Evolutionary conservation across 208 protist genomes (phyloP).

Genomic region (Trypanosoma conorhini): DNA sequence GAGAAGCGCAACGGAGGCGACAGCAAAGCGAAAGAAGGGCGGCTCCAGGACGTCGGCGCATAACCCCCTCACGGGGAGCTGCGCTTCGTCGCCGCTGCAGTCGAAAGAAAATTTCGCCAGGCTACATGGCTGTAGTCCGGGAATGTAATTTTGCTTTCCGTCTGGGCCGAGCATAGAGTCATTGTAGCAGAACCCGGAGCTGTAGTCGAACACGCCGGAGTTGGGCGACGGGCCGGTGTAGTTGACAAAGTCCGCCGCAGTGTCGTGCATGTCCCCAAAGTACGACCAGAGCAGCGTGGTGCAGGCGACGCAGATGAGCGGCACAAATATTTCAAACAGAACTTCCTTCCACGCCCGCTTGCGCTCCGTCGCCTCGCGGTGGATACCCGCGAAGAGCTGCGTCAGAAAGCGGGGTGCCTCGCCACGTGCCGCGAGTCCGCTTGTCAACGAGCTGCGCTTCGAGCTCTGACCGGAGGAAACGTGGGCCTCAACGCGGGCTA

Average conservation of each 20-base stretch:
- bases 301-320: conserved; percentile 56
- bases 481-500: background rate
- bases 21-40: conserved; percentile 28
- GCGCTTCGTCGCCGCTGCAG: conserved; percentile 13
- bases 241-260: conserved; percentile 29
- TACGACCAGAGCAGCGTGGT: conserved; percentile 55
- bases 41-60: conserved; percentile 7
- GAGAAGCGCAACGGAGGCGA: conserved; percentile 14
- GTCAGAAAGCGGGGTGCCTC: conserved; percentile 34
- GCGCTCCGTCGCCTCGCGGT: conserved; percentile 41
- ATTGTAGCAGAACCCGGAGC: conserved; percentile 30
- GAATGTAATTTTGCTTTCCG: conserved; percentile 11
- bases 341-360: conserved; percentile 31
- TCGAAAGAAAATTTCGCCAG: background rate
- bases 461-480: background rate
- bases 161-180: background rate
- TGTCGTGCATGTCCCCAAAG: conserved; percentile 25
- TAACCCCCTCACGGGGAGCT: conserved; percentile 10
- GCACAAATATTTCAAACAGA: conserved; percentile 65
- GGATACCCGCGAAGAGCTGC: conserved; percentile 41
- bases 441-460: background rate
- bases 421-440: background rate
- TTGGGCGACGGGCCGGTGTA: conserved; percentile 30
- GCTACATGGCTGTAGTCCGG: conserved; percentile 28
- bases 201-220: conserved; percentile 24